Percentiles rank a stretch among this genome's conserved stretches.
Evolutionary conservation across 108 stramenopile genomes (phyloP).

Genomic region (Fistulifera pelliculosa): DNA sequence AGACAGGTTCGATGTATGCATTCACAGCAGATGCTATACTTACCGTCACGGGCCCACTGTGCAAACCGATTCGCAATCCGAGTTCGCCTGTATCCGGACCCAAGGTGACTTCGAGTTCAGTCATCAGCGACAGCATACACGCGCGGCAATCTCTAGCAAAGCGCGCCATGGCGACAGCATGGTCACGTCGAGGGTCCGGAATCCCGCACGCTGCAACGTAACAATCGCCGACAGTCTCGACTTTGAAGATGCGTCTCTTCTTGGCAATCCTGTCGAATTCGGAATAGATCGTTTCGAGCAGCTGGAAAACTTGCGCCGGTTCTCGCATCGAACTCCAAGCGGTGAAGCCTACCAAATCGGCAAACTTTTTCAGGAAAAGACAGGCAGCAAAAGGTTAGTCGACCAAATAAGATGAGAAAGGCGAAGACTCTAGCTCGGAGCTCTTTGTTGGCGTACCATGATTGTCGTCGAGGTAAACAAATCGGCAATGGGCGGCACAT

Average conservation of each 20-base stretch:
- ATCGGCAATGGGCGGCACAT: constrained; percentile 6
- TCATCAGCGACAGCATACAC: not conserved
- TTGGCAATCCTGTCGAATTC: not conserved
- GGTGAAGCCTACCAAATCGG: not conserved
- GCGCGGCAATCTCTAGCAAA: constrained; percentile 10
- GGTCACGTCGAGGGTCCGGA: constrained; percentile 1
- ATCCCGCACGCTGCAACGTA: constrained; percentile 1
- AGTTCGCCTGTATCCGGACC: constrained; percentile 6
- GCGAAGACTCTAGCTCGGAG: no score
- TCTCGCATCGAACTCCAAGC: constrained; percentile 1
- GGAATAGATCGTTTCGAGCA: constrained; percentile 1
- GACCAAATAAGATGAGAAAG: constrained; percentile 6
- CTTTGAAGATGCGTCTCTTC: constrained; percentile 1
- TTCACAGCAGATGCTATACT: not conserved
- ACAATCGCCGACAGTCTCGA: constrained; percentile 1
- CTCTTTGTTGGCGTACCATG: no score
- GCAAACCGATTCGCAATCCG: constrained; percentile 7
- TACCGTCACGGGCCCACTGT: constrained; percentile 11
- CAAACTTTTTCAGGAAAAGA: no score
- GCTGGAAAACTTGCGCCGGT: not conserved
- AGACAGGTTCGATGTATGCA: not conserved
- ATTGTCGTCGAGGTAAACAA: constrained; percentile 5
- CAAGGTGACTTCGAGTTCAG: constrained; percentile 1
- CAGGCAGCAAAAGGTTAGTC: not conserved
- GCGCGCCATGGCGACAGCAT: constrained; percentile 10